phyloP scores from a whole-genome alignment of 202 grass and related monocot species.

The Cymbopogon flexuosus region DNA sequence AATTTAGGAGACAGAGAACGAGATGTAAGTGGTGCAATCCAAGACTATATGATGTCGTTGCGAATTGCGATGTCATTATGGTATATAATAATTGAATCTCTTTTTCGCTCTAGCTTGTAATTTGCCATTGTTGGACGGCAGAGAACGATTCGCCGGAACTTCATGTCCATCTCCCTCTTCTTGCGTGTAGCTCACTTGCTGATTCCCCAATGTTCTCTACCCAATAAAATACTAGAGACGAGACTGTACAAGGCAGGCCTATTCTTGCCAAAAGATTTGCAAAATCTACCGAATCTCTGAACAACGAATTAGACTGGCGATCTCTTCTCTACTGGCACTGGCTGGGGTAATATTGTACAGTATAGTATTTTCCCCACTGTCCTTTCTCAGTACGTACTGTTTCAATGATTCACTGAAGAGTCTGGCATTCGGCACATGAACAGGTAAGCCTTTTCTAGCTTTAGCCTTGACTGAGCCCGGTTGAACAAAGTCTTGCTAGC shows the following conservation, averaged over 20 bases:
- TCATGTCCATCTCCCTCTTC: background rate
- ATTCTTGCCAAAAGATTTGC: slow-evolving; percentile 35
- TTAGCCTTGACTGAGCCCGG: slow-evolving; percentile 16
- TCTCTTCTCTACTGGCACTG: background rate
- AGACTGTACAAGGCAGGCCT: background rate
- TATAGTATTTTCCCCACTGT: background rate
- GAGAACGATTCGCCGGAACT: slow-evolving; percentile 16
- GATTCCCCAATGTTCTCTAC: slow-evolving; percentile 8
- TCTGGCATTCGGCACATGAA: slow-evolving; percentile 31
- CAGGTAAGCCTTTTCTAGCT: slow-evolving; percentile 5
- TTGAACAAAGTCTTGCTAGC: background rate
- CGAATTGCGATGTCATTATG: background rate
- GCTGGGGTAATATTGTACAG: background rate
- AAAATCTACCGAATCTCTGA: slow-evolving; percentile 37
- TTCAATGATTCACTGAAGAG: slow-evolving; percentile 31
- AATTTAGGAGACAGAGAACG: background rate
- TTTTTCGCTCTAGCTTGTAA: background rate
- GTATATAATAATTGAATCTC: background rate
- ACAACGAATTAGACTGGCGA: slow-evolving; percentile 12
- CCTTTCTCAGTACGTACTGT: slow-evolving; percentile 11
- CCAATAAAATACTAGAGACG: background rate
- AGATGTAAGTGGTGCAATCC: background rate
- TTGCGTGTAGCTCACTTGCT: slow-evolving; percentile 33
- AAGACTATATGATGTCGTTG: background rate
- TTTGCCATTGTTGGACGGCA: slow-evolving; percentile 15